Evolutionary conservation across 2,329 filamentous ascomycete genomes (phyloP).

Genomic region (Macrophomina phaseolina): DNA sequence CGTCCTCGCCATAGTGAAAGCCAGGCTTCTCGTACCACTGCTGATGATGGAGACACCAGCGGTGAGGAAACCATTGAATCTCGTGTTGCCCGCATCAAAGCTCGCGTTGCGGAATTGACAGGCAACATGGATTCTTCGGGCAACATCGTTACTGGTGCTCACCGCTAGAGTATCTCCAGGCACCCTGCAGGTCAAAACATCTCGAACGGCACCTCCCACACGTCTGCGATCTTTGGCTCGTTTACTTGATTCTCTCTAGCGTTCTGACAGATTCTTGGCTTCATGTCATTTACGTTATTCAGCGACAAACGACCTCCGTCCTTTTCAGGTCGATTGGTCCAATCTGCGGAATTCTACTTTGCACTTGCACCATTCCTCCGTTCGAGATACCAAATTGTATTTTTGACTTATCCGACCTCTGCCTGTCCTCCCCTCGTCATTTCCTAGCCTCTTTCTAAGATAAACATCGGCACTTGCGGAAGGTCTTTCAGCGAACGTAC

Average conservation of each 20-base stretch:
- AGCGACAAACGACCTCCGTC: not conserved
- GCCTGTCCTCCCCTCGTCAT: not conserved
- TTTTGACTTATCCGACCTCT: not conserved
- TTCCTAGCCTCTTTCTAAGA: not conserved
- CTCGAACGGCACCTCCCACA: not conserved
- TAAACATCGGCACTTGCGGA: conserved; percentile 15
- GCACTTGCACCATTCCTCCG: not conserved
- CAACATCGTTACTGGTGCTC: conserved; percentile 25
- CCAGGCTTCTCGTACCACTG: conserved; percentile 58
- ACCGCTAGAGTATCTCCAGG: not conserved
- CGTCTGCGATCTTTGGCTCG: not conserved
- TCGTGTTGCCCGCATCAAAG: conserved; percentile 96
- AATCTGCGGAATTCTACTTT: not conserved
- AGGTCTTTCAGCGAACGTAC: not conserved
- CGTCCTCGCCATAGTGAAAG: conserved; percentile 57
- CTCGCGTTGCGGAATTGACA: conserved; percentile 91
- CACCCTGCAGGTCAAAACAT: not conserved
- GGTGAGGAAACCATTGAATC: conserved; percentile 97
- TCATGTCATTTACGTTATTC: not conserved
- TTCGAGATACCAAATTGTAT: conserved; percentile 26
- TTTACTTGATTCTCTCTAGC: conserved; percentile 1
- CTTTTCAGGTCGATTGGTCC: not conserved
- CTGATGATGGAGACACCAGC: conserved; percentile 85
- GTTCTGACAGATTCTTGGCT: conserved; percentile 5
- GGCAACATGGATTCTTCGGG: conserved; percentile 67